A percentile compares a stretch with the other conserved stretches of the same genome.
These are phyloP conservation scores for Eucalyptus pauciflora DNA, from an alignment of 345 rosid species.

Conservation along the genomic window DNA sequence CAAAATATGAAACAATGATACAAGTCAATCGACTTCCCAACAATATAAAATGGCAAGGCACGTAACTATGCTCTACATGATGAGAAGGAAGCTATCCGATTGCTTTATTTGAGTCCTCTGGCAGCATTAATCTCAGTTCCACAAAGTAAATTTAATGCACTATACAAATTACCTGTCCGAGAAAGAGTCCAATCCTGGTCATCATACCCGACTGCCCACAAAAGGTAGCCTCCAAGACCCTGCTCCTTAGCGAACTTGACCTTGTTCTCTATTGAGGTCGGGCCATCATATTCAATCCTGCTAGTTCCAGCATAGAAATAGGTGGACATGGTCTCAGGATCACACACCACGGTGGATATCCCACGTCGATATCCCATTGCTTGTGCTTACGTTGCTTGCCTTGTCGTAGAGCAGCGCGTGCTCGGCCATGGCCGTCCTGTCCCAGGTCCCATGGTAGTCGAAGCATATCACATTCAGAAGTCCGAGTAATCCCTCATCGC, in stretches of 20 bases:
- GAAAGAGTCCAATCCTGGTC: constrained; percentile 2
- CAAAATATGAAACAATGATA: neutral
- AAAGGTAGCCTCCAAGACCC: constrained; percentile 30
- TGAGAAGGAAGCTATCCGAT: neutral
- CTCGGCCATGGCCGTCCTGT: constrained; percentile 13
- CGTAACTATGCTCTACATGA: neutral
- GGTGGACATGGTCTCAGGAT: constrained; percentile 5
- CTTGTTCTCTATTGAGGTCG: constrained; percentile 6
- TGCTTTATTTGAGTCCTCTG: neutral
- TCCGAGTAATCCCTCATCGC: neutral
- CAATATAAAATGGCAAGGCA: neutral
- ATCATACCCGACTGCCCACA: constrained; percentile 33
- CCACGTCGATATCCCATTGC: constrained; percentile 6
- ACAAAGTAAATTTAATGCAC: neutral
- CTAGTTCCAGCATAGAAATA: constrained; percentile 5
- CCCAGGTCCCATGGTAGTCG: constrained; percentile 27
- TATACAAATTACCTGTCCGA: neutral
- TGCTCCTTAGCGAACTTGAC: constrained; percentile 5
- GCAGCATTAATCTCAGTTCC: neutral
- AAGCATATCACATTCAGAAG: constrained; percentile 31
- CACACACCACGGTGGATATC: neutral
- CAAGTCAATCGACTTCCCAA: neutral
- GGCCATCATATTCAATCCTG: constrained; percentile 36
- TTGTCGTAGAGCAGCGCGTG: constrained; percentile 13
- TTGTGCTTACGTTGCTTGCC: constrained; percentile 10